phyloP scores from a whole-genome alignment of 768 basidiomycete species.

The Amanita subjunquillea region DNA sequence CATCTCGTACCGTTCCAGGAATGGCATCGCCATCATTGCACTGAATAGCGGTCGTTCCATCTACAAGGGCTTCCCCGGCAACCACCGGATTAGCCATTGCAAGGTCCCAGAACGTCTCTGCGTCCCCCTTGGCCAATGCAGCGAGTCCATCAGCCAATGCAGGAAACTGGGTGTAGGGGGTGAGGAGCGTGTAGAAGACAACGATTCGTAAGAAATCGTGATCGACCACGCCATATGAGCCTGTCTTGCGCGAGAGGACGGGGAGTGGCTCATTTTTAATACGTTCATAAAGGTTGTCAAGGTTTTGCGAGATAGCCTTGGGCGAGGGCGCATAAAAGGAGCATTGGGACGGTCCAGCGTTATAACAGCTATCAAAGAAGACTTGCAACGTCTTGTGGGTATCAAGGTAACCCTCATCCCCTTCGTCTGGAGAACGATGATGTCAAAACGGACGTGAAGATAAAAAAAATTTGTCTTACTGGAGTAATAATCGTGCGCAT shows the following conservation, averaged over 20 bases:
- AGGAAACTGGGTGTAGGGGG: constrained; percentile 22
- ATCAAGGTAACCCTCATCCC: constrained; percentile 25
- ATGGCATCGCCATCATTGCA: constrained; percentile 27
- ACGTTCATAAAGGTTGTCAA: constrained; percentile 21
- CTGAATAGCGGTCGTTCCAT: constrained; percentile 10
- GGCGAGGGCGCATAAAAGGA: constrained; percentile 28
- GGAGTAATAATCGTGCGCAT: constrained; percentile 27
- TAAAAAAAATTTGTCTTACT: constrained; percentile 12
- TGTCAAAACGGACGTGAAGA: not conserved
- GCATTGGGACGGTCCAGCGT: constrained; percentile 25
- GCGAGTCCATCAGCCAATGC: constrained; percentile 24
- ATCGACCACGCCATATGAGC: constrained; percentile 27
- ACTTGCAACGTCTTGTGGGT: constrained; percentile 23
- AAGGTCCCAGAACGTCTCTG: constrained; percentile 15
- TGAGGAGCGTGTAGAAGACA: constrained; percentile 24
- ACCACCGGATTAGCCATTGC: constrained; percentile 3
- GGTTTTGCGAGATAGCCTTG: constrained; percentile 20
- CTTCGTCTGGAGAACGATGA: constrained; percentile 15
- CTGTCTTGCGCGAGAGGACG: constrained; percentile 12
- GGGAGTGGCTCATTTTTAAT: constrained; percentile 19
- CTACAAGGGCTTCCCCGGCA: not conserved
- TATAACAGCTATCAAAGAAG: constrained; percentile 26
- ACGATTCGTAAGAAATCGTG: constrained; percentile 17
- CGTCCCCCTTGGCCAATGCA: constrained; percentile 22
- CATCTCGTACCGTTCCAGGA: constrained; percentile 15